Conservation (phyloP, 345 rosid species). For the Hypericum androsaemum region DNA sequence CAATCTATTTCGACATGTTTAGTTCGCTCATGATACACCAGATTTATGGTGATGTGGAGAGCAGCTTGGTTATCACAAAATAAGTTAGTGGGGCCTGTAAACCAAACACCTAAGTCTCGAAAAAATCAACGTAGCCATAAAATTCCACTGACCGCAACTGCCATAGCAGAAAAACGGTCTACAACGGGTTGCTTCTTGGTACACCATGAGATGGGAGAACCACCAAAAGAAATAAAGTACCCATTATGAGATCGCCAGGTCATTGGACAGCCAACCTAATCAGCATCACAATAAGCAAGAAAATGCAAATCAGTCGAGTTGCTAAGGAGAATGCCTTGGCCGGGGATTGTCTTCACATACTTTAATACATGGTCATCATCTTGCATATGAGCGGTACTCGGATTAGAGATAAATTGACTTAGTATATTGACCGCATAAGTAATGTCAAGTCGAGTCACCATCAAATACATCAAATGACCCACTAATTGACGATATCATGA, state of each 20-base stretch:
- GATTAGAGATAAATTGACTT: conserved; percentile 3
- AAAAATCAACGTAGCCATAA: neutral
- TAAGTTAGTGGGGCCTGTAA: neutral
- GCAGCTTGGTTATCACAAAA: conserved; percentile 3
- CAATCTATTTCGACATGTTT: neutral
- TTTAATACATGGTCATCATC: neutral
- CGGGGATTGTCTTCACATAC: neutral
- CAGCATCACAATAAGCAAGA: neutral
- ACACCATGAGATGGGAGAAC: neutral
- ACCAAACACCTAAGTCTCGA: neutral
- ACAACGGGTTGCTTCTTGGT: conserved; percentile 1
- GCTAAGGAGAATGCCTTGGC: neutral
- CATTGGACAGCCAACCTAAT: neutral
- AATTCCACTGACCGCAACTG: neutral
- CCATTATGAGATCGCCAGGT: neutral
- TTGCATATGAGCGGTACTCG: neutral
- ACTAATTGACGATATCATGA: neutral
- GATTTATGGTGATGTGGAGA: neutral
- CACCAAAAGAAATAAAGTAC: neutral
- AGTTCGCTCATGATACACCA: neutral
- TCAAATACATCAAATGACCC: conserved; percentile 1
- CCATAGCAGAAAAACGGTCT: neutral
- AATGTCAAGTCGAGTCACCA: neutral
- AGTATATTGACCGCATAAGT: neutral
- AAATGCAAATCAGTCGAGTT: neutral